These are phyloP conservation scores for Aegle marmelos DNA, from an alignment of 345 rosid species.

Conservation along the genomic window DNA sequence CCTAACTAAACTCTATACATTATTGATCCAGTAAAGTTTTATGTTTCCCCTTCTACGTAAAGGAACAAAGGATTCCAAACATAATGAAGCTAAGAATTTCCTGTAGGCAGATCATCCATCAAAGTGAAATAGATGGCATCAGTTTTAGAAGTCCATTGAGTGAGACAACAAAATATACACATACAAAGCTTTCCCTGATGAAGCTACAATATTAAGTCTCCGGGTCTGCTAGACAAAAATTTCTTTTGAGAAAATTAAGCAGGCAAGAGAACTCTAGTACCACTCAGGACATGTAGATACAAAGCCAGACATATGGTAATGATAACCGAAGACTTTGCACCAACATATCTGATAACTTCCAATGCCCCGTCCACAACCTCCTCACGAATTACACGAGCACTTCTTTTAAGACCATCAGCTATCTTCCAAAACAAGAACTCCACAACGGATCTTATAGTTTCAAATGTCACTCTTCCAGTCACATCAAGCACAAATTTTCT, in stretches of 20 bases:
- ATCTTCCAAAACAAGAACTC: conserved; percentile 61
- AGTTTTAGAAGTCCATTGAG: conserved; percentile 6
- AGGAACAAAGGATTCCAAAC: background rate
- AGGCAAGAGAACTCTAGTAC: conserved; percentile 41
- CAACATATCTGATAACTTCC: conserved; percentile 59
- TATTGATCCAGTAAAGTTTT: background rate
- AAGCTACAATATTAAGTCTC: conserved; percentile 5
- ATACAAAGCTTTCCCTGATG: background rate
- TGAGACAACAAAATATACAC: conserved; percentile 1
- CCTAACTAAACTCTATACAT: background rate
- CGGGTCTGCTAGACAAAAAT: conserved; percentile 8
- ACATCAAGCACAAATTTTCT: conserved; percentile 78
- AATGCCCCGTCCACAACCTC: conserved; percentile 65
- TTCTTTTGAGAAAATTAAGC: conserved; percentile 26
- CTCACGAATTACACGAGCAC: conserved; percentile 41
- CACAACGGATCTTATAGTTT: conserved; percentile 59
- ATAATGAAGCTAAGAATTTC: conserved; percentile 1
- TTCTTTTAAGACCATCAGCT: conserved; percentile 52
- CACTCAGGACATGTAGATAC: conserved; percentile 63
- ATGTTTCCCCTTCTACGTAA: background rate
- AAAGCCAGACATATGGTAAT: conserved; percentile 73
- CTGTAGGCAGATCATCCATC: background rate
- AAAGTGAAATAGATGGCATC: background rate
- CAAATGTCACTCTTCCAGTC: conserved; percentile 88
- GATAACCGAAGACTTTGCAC: conserved; percentile 69